Percentiles rank a stretch among this genome's conserved stretches.
phyloP scores from a whole-genome alignment of 78 protist species.

The Creolimax fragrantissima region DNA sequence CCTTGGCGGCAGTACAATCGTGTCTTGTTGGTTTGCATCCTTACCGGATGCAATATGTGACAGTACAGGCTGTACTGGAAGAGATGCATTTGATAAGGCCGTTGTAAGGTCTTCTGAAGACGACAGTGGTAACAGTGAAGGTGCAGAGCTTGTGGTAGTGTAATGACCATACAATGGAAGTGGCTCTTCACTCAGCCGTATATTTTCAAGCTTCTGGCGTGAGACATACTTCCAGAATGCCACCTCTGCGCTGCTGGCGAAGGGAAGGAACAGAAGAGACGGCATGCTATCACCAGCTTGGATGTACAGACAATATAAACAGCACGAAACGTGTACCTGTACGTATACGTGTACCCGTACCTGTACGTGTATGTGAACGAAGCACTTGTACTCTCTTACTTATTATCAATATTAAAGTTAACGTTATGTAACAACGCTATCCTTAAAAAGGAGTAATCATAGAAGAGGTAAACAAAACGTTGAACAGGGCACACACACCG shows the following conservation, averaged over 20 bases:
- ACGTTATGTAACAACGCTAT: no score
- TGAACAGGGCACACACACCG: no score
- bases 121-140: not conserved
- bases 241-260: not conserved
- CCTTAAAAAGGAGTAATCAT: no score
- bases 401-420: no score
- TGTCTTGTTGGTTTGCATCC: not conserved
- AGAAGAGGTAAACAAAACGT: no score
- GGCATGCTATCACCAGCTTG: no score
- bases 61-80: not conserved
- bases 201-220: not conserved
- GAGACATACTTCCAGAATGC: not conserved
- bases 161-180: not conserved
- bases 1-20: not conserved
- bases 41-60: not conserved
- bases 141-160: not conserved
- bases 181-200: not conserved
- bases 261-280: not conserved
- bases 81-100: not conserved
- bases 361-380: no score
- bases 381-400: no score
- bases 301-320: no score
- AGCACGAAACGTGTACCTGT: no score
- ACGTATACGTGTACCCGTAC: no score
- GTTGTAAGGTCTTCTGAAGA: not conserved